These are phyloP conservation scores for Emericellopsis terricola DNA, from an alignment of 495 filamentous ascomycete species.

Conservation along the genomic window DNA sequence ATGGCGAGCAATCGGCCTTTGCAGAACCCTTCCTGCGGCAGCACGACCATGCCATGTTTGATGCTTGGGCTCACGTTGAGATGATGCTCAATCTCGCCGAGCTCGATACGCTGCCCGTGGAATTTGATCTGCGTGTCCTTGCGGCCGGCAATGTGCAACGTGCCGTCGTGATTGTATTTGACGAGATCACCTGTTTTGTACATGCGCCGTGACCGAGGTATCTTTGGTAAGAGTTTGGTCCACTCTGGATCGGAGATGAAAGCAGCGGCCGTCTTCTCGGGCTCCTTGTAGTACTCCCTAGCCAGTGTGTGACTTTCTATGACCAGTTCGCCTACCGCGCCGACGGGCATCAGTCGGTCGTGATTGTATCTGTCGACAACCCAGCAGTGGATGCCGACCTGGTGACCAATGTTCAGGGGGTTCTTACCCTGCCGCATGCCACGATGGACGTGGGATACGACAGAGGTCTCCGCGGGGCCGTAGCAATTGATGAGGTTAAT, in stretches of 20 bases:
- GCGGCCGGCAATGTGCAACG: slow-evolving; percentile 6
- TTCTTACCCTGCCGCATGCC: slow-evolving; percentile 5
- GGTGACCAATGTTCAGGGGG: slow-evolving; percentile 19
- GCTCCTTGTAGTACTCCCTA: slow-evolving; percentile 3
- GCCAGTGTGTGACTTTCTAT: slow-evolving; percentile 27
- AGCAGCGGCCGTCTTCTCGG: not conserved
- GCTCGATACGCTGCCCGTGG: slow-evolving; percentile 10
- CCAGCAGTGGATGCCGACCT: slow-evolving; percentile 23
- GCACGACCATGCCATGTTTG: not conserved
- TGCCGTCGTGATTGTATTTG: slow-evolving; percentile 5
- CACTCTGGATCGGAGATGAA: not conserved
- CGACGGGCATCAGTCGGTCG: slow-evolving; percentile 24
- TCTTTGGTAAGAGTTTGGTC: slow-evolving; percentile 5
- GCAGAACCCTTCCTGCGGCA: not conserved
- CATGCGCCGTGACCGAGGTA: slow-evolving; percentile 15
- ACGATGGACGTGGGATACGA: not conserved
- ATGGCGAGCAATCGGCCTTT: slow-evolving; percentile 4
- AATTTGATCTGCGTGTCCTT: slow-evolving; percentile 11
- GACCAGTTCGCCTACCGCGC: slow-evolving; percentile 27
- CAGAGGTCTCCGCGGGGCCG: slow-evolving; percentile 2
- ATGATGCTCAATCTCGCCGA: slow-evolving; percentile 8
- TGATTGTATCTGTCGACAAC: slow-evolving; percentile 29
- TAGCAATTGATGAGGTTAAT: slow-evolving; percentile 2
- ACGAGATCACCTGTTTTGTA: slow-evolving; percentile 26
- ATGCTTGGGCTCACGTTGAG: not conserved